These are phyloP conservation scores for Coriolopsis trogii DNA, from an alignment of 1,284 basidiomycete species.

Conservation along the genomic window DNA sequence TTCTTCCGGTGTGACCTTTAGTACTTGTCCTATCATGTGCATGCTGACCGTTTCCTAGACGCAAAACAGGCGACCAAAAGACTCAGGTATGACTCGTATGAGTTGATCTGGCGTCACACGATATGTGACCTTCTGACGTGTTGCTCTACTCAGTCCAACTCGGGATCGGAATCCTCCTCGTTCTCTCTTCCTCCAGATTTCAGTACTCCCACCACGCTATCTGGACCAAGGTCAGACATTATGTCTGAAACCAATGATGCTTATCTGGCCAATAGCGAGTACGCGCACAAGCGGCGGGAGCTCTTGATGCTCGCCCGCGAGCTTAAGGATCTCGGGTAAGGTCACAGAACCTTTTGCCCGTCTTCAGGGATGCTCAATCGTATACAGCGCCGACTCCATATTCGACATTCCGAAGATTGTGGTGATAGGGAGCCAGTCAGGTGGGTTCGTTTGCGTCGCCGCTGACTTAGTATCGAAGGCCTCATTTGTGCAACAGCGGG, in stretches of 20 bases:
- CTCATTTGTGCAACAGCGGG: constrained; percentile 39
- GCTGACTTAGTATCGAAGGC: background rate
- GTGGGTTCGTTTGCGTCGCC: constrained; percentile 29
- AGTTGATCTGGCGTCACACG: background rate
- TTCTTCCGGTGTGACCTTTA: no score
- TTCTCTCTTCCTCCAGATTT: no score
- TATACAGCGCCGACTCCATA: constrained; percentile 15
- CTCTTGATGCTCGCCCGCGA: constrained; percentile 50
- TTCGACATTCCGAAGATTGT: constrained; percentile 28
- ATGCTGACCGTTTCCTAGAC: no score
- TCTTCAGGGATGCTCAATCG: background rate
- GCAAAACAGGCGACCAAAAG: no score
- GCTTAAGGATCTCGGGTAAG: constrained; percentile 48
- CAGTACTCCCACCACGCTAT: no score
- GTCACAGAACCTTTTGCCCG: background rate
- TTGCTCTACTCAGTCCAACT: no score
- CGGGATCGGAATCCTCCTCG: no score
- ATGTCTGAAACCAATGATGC: background rate
- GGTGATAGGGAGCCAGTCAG: constrained; percentile 31
- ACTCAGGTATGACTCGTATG: no score
- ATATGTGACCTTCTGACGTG: background rate
- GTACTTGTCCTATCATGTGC: no score
- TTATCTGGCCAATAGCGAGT: constrained; percentile 34
- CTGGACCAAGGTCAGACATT: background rate
- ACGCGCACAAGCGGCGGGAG: constrained; percentile 47